A percentile compares a stretch with the other conserved stretches of the same genome.
Evolutionary conservation across 192 early-diverging fungal genomes (phyloP).

Genomic region (Podila verticillata): DNA sequence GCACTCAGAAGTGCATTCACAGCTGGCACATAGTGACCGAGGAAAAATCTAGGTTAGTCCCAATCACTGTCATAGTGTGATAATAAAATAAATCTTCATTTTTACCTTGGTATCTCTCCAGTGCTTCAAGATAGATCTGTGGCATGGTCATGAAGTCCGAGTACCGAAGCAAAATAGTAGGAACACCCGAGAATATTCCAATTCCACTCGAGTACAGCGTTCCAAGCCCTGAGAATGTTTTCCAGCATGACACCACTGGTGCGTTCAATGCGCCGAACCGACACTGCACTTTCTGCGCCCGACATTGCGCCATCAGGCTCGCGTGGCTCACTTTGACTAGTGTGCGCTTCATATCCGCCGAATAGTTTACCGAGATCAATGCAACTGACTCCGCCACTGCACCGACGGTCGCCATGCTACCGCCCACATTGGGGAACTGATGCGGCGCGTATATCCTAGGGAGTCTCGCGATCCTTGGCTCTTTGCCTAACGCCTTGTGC

Average conservation of each 20-base stretch:
- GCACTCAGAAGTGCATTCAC: too few relatives aligned
- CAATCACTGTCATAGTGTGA: too few relatives aligned
- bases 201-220: slow-evolving; percentile 31
- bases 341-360: slow-evolving; percentile 53
- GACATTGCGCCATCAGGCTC: slow-evolving; percentile 63
- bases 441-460: not conserved
- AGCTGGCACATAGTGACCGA: too few relatives aligned
- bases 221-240: slow-evolving; percentile 38
- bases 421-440: too few relatives aligned
- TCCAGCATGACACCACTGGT: slow-evolving; percentile 49
- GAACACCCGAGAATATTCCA: slow-evolving; percentile 44
- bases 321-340: slow-evolving; percentile 59
- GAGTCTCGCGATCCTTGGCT: slow-evolving; percentile 49
- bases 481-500: slow-evolving; percentile 52
- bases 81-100: not conserved
- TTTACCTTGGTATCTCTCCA: slow-evolving; percentile 17
- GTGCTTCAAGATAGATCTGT: slow-evolving; percentile 23
- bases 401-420: too few relatives aligned
- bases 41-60: too few relatives aligned
- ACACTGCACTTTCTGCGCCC: slow-evolving; percentile 65
- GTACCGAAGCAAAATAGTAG: slow-evolving; percentile 20
- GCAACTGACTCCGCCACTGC: slow-evolving; percentile 21
- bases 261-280: slow-evolving; percentile 48
- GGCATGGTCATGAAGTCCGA: slow-evolving; percentile 19
- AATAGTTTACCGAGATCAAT: slow-evolving; percentile 63